These are phyloP conservation scores for Litsea cubeba DNA, from an alignment of 164 flowering plant species.

Conservation along the genomic window DNA sequence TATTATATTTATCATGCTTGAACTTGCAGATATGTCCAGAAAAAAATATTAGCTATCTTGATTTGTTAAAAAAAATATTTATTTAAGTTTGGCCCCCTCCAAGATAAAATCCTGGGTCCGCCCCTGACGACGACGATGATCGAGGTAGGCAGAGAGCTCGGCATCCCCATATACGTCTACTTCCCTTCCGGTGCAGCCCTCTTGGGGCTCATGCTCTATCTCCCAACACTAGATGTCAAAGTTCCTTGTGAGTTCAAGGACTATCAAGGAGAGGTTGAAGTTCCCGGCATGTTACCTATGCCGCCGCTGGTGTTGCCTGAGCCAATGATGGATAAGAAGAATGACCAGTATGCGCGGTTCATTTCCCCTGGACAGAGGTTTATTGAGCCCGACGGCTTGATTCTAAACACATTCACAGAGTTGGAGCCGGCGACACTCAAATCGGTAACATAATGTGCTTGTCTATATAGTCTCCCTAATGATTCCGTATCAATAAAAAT, in stretches of 20 bases:
- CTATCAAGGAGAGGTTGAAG: not conserved
- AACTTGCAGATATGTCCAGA: too few relatives aligned
- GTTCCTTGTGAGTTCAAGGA: not conserved
- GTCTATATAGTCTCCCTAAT: too few relatives aligned
- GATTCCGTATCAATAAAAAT: too few relatives aligned
- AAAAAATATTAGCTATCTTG: too few relatives aligned
- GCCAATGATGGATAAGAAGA: not conserved
- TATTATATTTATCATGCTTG: too few relatives aligned
- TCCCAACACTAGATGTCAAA: not conserved
- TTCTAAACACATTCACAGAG: constrained; percentile 11
- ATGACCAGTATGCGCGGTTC: not conserved
- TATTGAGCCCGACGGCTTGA: constrained; percentile 1
- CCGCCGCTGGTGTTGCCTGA: constrained; percentile 8
- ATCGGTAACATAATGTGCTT: not conserved
- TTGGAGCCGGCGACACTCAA: not conserved
- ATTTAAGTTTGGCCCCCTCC: too few relatives aligned
- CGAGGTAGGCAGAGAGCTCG: constrained; percentile 4
- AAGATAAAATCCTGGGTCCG: too few relatives aligned
- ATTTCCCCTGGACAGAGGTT: not conserved
- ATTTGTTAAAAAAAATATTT: too few relatives aligned
- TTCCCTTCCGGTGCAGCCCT: not conserved
- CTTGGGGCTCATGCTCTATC: constrained; percentile 12
- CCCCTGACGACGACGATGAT: not conserved
- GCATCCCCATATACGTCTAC: constrained; percentile 11
- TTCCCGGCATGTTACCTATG: constrained; percentile 9